Evolutionary conservation across 2,329 filamentous ascomycete species (phyloP), one percentile per base, ranked within the genome.

Genomic region (Ophiocordyceps camponoti-rufipedis): DNA sequence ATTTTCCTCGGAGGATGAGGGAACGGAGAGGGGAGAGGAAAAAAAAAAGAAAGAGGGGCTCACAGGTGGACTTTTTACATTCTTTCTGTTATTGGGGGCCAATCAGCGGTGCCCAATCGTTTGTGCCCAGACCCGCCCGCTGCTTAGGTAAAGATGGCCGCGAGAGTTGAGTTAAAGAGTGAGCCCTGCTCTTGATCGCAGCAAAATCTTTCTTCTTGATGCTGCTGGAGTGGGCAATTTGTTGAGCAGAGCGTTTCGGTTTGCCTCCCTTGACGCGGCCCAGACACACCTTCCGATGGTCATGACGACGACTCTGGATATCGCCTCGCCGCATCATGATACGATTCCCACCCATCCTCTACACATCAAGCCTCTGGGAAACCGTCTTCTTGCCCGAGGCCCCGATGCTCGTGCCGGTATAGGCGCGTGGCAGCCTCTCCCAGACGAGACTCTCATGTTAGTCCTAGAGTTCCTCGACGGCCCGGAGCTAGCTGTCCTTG

Each of bases 301-400:
- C 29, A 31, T 31, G 29, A 31, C 29, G 29, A 7, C 29, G 12
- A 12, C 29, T 31, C 29, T 12, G 4, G 12, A 7, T 7, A 3
- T 23, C 23, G 23, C 23, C 23, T 23, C 23, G 23, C 5, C 23
- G 23, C 23, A 23, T 23, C 3, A 23, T 23, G 23, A 23, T 5
- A 74, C 75, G 41, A 80, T 94, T 45, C 82, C 82, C 44, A 69
- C 71, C 38, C 89, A 96, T 67, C 86, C 86, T 35, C 68, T 94
- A 42, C 82, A 82, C 31, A 71, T 96, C 51, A 91, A 87, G 58
- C 89, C 91, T 1, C 73, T 82, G 49, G 91, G 89, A 35, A 96
- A 98, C 66, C 79, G 80, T 53, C 80, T 72, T 43, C 73, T 89
- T 41, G 76, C 78, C 18, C 69, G 75, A 12, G 69, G 68, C 2